phyloP scores from a whole-genome alignment of 1,284 basidiomycete species.

The Agroathelia rolfsii region DNA sequence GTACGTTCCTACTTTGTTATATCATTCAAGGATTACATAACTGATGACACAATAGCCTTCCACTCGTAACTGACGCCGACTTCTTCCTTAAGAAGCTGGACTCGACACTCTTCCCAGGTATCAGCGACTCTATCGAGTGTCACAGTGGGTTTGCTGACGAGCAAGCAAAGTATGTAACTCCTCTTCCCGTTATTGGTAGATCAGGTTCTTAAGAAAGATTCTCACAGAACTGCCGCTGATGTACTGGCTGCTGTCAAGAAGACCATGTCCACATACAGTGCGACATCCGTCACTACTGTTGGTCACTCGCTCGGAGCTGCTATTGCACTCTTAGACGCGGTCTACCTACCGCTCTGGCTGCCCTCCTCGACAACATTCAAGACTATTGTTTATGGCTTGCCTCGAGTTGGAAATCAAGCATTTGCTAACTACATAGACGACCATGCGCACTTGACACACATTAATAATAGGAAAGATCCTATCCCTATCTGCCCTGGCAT shows the following conservation, averaged over 20 bases:
- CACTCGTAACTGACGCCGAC: constrained; percentile 45
- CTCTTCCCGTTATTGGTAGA: not conserved
- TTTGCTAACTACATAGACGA: constrained; percentile 15
- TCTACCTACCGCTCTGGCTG: constrained; percentile 27
- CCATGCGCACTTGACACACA: constrained; percentile 12
- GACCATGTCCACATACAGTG: constrained; percentile 27
- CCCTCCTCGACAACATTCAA: constrained; percentile 21
- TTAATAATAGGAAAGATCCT: constrained; percentile 18
- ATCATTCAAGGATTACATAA: not conserved
- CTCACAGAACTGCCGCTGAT: constrained; percentile 34
- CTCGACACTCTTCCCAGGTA: constrained; percentile 46
- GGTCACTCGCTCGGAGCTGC: constrained; percentile 55
- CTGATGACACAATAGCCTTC: constrained; percentile 22
- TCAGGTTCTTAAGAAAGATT: constrained; percentile 2
- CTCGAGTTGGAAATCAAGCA: constrained; percentile 24
- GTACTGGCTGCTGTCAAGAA: constrained; percentile 40
- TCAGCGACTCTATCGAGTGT: constrained; percentile 35
- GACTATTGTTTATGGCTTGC: constrained; percentile 41
- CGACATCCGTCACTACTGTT: constrained; percentile 35
- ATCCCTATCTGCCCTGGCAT: constrained; percentile 20
- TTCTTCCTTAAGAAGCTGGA: constrained; percentile 30
- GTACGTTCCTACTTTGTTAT: too few relatives aligned
- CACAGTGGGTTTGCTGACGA: constrained; percentile 47
- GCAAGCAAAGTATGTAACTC: constrained; percentile 35
- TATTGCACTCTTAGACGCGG: constrained; percentile 36